Evolutionary conservation across 2,329 filamentous ascomycete genomes (phyloP).

Genomic region (Penicillium digitatum): DNA sequence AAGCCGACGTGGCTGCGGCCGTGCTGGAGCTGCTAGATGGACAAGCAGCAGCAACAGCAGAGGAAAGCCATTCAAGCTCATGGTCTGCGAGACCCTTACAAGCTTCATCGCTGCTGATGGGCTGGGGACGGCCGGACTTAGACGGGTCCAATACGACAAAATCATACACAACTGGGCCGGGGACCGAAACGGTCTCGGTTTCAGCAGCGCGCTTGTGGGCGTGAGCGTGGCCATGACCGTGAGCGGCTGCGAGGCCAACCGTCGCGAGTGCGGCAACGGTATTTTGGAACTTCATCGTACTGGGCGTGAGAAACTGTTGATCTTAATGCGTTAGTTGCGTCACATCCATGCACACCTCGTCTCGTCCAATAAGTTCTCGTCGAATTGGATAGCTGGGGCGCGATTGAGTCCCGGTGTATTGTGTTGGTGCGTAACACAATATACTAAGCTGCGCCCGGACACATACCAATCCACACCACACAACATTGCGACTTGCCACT

Average conservation of each 20-base stretch:
- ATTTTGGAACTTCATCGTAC: slow-evolving; percentile 41
- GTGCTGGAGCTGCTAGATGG: slow-evolving; percentile 21
- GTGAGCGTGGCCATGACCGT: slow-evolving; percentile 43
- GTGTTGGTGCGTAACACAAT: not conserved
- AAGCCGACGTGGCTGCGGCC: slow-evolving; percentile 35
- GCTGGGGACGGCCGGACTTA: slow-evolving; percentile 28
- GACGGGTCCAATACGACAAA: slow-evolving; percentile 62
- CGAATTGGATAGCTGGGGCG: not conserved
- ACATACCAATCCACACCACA: not conserved
- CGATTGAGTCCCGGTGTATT: not conserved
- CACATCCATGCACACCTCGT: not conserved
- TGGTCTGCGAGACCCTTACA: slow-evolving; percentile 68
- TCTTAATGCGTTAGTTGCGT: slow-evolving; percentile 1
- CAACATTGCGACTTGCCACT: not conserved
- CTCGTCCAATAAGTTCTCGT: too few species aligned
- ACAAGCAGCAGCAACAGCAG: slow-evolving; percentile 58
- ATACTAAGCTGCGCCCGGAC: too few species aligned
- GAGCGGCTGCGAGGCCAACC: slow-evolving; percentile 42
- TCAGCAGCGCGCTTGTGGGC: slow-evolving; percentile 43
- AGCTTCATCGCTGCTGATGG: slow-evolving; percentile 52
- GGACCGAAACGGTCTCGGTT: slow-evolving; percentile 52
- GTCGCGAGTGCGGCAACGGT: slow-evolving; percentile 41
- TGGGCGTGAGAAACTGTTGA: not conserved
- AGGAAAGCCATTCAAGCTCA: slow-evolving; percentile 59
- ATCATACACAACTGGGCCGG: slow-evolving; percentile 66